phyloP scores from a whole-genome alignment of 1,139 yeast species.

The Pichia sp. region DNA sequence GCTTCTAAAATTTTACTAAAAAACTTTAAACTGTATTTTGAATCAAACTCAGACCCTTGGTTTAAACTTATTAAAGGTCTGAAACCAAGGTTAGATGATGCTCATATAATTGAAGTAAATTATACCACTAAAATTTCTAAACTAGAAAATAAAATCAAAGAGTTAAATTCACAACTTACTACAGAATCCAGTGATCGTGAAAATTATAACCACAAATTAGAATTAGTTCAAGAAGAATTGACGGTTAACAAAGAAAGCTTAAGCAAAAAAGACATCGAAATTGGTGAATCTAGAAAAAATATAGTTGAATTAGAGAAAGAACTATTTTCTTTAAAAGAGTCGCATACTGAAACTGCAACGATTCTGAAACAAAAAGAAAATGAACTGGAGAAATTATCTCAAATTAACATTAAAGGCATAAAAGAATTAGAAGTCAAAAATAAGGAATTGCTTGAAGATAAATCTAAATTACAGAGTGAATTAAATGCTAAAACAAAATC shows the following conservation, averaged over 20 bases:
- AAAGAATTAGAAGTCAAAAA: constrained; percentile 15
- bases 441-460: constrained; percentile 24
- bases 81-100: constrained; percentile 61
- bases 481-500: constrained; percentile 29
- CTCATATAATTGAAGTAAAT: constrained; percentile 34
- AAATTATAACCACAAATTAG: constrained; percentile 14
- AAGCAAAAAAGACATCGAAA: constrained; percentile 38
- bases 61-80: constrained; percentile 63
- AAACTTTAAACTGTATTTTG: constrained; percentile 52
- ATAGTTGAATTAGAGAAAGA: constrained; percentile 37
- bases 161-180: constrained; percentile 7
- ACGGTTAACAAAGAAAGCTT: constrained; percentile 36
- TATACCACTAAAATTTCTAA: constrained; percentile 48
- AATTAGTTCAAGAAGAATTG: constrained; percentile 28
- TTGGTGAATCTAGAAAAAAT: constrained; percentile 35
- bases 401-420: constrained; percentile 3
- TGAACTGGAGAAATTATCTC: constrained; percentile 6
- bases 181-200: constrained; percentile 1
- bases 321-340: constrained; percentile 7
- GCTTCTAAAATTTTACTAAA: constrained; percentile 66
- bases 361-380: constrained; percentile 5
- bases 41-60: constrained; percentile 69
- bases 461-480: constrained; percentile 6
- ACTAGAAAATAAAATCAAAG: constrained; percentile 38
- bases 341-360: not conserved